Conservation (phyloP, 176 grass and related monocot species). For the Puccinellia tenuiflora region DNA sequence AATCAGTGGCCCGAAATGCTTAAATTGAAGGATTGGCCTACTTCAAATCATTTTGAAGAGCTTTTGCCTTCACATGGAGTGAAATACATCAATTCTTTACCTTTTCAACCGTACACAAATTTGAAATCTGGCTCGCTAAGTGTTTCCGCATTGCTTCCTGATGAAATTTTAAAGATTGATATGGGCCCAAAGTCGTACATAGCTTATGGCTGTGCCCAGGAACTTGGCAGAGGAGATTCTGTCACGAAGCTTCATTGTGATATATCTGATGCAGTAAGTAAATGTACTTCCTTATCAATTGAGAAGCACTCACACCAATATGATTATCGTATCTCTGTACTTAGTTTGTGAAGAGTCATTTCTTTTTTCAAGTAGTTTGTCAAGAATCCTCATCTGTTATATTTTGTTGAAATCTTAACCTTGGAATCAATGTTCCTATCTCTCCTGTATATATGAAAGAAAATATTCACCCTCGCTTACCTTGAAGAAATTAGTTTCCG, state of each 20-base stretch:
- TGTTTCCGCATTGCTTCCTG: constrained; percentile 53
- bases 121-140: constrained; percentile 57
- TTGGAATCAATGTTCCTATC: background rate
- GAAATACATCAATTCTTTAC: constrained; percentile 51
- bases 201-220: constrained; percentile 68
- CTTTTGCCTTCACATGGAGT: constrained; percentile 61
- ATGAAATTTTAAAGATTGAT: constrained; percentile 54
- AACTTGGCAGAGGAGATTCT: constrained; percentile 83
- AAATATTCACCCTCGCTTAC: background rate
- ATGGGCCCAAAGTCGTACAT: constrained; percentile 93
- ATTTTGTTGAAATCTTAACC: background rate
- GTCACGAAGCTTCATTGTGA: constrained; percentile 85
- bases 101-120: constrained; percentile 76
- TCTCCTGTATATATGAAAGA: background rate
- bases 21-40: constrained; percentile 90
- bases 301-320: background rate
- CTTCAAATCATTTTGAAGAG: constrained; percentile 68
- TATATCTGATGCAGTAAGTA: constrained; percentile 76
- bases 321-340: background rate
- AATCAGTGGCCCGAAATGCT: constrained; percentile 77
- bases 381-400: background rate
- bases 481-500: background rate
- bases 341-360: background rate
- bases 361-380: background rate
- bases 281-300: background rate